Evolutionary conservation across 208 protist genomes (phyloP).

Genomic region (Naegleria gruberi): DNA sequence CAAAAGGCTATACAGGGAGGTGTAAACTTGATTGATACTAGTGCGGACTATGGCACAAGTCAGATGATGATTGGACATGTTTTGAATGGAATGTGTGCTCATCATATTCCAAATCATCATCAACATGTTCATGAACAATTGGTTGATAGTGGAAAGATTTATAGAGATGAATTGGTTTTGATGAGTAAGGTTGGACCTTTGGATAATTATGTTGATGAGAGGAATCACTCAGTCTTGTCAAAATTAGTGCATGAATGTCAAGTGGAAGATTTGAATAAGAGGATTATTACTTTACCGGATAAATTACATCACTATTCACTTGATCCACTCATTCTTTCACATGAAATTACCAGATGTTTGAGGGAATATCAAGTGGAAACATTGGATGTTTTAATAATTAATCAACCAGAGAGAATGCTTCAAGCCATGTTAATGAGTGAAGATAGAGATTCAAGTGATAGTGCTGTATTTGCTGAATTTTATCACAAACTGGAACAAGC

Average conservation of each 20-base stretch:
- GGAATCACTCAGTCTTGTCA: neutral
- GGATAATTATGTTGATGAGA: neutral
- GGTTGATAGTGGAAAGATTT: neutral
- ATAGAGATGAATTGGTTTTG: neutral
- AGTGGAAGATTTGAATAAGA: neutral
- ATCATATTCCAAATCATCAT: neutral
- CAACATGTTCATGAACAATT: neutral
- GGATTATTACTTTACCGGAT: neutral
- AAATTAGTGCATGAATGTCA: neutral
- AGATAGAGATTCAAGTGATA: neutral
- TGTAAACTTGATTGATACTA: neutral
- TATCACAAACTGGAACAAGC: neutral
- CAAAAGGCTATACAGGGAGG: neutral
- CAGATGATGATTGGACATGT: neutral
- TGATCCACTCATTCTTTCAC: neutral
- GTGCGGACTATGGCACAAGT: neutral
- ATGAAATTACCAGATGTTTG: neutral
- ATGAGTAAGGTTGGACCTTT: neutral
- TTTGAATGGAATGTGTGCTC: constrained; percentile 4
- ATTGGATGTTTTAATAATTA: neutral
- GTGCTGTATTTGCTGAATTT: neutral
- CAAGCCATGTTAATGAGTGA: neutral
- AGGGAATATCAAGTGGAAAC: neutral
- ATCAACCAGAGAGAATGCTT: neutral
- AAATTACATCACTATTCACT: neutral